Percentiles rank a stretch among this genome's conserved stretches.
Conservation (phyloP, 495 filamentous ascomycete species). For the Penicillium parvum region DNA sequence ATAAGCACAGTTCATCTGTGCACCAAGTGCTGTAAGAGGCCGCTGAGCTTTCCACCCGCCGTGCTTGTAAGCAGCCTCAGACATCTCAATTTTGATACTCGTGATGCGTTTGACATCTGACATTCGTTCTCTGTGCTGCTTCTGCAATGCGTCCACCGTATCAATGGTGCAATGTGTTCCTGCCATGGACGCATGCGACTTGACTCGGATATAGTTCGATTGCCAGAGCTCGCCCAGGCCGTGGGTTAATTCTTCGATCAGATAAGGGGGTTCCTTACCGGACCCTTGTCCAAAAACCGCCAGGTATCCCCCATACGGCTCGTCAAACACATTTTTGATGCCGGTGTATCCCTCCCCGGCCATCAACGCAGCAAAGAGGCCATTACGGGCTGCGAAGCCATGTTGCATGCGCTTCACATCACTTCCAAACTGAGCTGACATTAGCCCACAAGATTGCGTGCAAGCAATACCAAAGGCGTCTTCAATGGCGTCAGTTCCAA, state of each 20-base stretch:
- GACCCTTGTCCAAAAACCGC: conserved; percentile 25
- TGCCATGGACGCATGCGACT: conserved; percentile 38
- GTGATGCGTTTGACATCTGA: conserved; percentile 10
- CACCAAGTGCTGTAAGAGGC: conserved; percentile 34
- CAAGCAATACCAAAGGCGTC: conserved; percentile 38
- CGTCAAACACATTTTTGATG: conserved; percentile 42
- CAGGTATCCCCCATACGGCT: conserved; percentile 42
- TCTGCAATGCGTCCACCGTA: conserved; percentile 22
- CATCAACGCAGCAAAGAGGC: conserved; percentile 37
- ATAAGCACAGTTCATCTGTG: conserved; percentile 44
- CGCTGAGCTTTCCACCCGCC: conserved; percentile 35
- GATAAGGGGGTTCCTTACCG: background rate
- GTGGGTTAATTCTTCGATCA: conserved; percentile 25
- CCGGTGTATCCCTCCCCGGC: conserved; percentile 36
- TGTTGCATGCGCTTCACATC: conserved; percentile 45
- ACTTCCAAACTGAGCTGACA: conserved; percentile 44
- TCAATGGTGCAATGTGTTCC: conserved; percentile 33
- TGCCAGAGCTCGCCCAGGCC: conserved; percentile 38
- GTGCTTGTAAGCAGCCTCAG: conserved; percentile 31
- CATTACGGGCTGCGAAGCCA: conserved; percentile 42
- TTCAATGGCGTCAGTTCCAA: conserved; percentile 27
- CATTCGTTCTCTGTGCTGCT: conserved; percentile 18
- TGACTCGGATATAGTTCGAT: conserved; percentile 32
- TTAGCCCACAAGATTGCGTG: conserved; percentile 39
- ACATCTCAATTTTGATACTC: conserved; percentile 27